Percentiles rank a stretch among this genome's conserved stretches.
phyloP scores from a whole-genome alignment of 2,329 filamentous ascomycete species.

The Aspergillus spinulosporus region DNA sequence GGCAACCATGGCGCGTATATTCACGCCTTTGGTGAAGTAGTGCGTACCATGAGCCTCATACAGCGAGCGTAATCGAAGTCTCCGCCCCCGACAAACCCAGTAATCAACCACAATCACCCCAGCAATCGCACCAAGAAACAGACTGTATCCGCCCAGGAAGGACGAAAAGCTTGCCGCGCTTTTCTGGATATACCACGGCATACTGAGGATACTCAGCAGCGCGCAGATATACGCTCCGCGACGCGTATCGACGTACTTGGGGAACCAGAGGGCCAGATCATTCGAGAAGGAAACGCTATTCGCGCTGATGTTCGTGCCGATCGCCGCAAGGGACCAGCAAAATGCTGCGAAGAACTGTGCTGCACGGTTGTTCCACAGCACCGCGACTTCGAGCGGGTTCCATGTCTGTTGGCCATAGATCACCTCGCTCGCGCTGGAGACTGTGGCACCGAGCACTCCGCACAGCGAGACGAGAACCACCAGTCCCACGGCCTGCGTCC shows the following conservation, averaged over 20 bases:
- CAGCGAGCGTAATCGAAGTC: constrained; percentile 9
- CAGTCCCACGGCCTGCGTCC: constrained; percentile 13
- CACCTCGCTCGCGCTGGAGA: constrained; percentile 13
- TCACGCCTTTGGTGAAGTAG: constrained; percentile 13
- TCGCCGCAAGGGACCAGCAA: constrained; percentile 13
- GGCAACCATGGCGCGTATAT: constrained; percentile 10
- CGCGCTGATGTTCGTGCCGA: constrained; percentile 16
- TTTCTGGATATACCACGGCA: constrained; percentile 19
- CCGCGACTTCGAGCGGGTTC: constrained; percentile 17
- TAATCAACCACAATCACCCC: constrained; percentile 16
- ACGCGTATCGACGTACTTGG: constrained; percentile 8
- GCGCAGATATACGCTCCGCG: constrained; percentile 15
- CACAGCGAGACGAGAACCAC: constrained; percentile 14
- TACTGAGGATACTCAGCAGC: constrained; percentile 10
- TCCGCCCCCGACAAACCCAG: constrained; percentile 11
- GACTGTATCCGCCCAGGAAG: constrained; percentile 16
- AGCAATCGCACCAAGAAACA: constrained; percentile 15
- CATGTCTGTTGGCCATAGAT: constrained; percentile 17
- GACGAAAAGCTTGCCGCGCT: constrained; percentile 15
- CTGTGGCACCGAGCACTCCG: constrained; percentile 16
- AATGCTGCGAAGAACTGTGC: constrained; percentile 17
- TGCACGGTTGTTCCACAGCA: constrained; percentile 15
- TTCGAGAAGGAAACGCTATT: constrained; percentile 16
- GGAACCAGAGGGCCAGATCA: constrained; percentile 11
- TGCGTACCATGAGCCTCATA: constrained; percentile 14